Evolutionary conservation across 148 eudicot species (phyloP).

Genomic region (Mesembryanthemum crystallinum): DNA sequence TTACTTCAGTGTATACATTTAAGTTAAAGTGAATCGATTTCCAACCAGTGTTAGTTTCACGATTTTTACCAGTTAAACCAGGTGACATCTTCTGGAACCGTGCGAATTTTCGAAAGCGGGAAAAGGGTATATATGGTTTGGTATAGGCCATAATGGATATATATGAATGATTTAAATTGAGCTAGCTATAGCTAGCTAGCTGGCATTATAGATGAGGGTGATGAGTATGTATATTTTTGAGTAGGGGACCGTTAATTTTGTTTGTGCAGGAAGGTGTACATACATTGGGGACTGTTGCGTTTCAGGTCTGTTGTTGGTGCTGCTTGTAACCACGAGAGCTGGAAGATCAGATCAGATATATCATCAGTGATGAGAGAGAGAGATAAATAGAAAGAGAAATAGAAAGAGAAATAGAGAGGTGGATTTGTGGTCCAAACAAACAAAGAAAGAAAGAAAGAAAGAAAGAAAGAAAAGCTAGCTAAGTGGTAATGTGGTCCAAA

Average conservation of each 20-base stretch:
- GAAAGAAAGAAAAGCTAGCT: not conserved
- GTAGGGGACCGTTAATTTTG: conserved; percentile 21
- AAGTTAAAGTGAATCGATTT: too few species aligned
- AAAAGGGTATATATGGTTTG: conserved; percentile 9
- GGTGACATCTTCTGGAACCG: not conserved
- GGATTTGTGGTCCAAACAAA: conserved; percentile 41
- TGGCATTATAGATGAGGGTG: not conserved
- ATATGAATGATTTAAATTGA: conserved; percentile 14
- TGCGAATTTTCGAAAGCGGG: not conserved
- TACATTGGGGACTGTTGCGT: conserved; percentile 12
- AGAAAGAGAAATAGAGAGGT: conserved; percentile 4
- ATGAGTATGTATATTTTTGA: not conserved
- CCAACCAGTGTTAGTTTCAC: too few species aligned
- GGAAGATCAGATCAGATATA: not conserved
- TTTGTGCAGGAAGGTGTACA: conserved; percentile 25
- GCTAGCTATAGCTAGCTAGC: not conserved
- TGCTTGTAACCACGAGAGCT: conserved; percentile 12
- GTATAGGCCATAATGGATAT: conserved; percentile 6
- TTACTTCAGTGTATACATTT: too few species aligned
- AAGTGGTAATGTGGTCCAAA: conserved; percentile 42
- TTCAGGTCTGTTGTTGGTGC: conserved; percentile 18
- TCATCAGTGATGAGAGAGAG: not conserved
- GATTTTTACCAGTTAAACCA: too few species aligned
- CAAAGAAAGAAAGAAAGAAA: not conserved
- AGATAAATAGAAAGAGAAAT: not conserved